Base-by-base conservation (phyloP, 2,329 filamentous ascomycete species). In the Sphaerostilbella broomeana region DNA sequence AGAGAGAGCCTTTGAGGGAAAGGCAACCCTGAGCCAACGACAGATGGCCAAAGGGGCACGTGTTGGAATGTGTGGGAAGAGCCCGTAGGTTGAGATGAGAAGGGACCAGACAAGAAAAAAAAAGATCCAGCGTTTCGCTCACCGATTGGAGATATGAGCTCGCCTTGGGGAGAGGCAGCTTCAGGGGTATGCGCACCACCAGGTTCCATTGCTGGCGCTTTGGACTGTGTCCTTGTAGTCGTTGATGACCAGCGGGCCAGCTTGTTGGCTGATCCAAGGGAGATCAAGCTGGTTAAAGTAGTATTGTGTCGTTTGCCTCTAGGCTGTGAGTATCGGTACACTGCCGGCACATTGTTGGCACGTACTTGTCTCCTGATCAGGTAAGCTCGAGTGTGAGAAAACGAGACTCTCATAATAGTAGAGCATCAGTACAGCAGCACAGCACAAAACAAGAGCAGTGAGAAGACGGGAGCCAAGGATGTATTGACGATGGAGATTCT, bases 121-220 rank as follows among this genome's bases (percentile, higher is more conserved):
- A 50, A 47, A 49, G 55, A 60, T 51, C 51, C 51, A 50, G 43
- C 53, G 51, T 50, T 51, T 44, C 51, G 63, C 73, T 70, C 61
- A 76, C 73, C 73, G 61, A 76, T 72, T 59, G 73, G 73, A 52
- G 62, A 65, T 50, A 77, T 65, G 60, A 68, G 72, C 47, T 62
- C 57, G 42, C 55, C 53, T 47, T 55, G 53, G 46, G 65, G 68
- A 46, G 63, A 61, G 50, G 60, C 62, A 61, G 65, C 63, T 57
- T 56, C 65, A 63, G 63, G 66, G 63, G 61, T 65, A 56, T 64
- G 67, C 64, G 65, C 63, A 54, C 52, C 52, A 54, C 54, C 51
- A 47, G 56, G 53, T 52, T 64, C 64, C 64, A 66, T 67, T 13
- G 25, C 34, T 29, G 27, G 17, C 15, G 17, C 13, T 26, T 34